Evolutionary conservation across 2,329 filamentous ascomycete species (phyloP), one percentile per base, ranked within the genome.

Genomic region (Ophiostoma tasmaniense): DNA sequence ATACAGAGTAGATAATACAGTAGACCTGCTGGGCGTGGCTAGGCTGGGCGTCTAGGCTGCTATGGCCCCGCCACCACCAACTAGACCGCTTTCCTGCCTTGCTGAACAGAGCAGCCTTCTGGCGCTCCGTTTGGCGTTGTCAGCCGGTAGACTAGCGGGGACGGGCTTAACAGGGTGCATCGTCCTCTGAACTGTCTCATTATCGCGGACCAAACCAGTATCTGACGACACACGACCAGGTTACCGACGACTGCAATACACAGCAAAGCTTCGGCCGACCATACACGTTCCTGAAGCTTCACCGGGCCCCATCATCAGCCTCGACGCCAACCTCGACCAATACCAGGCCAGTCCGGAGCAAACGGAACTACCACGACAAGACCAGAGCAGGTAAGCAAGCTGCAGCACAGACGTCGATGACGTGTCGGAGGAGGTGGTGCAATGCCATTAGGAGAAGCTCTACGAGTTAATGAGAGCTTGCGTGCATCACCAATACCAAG

Each of bases 31-130:
- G 25, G 25, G 25, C 8, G n/a, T 55, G 50, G n/a, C 22, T 55
- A 22, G 50, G n/a, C n/a, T 25, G 3, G 37, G 37, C 37, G n/a
- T 8, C n/a, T 25, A 14, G 37, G 37, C 37, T 39, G 11, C 37
- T 39, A 13, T 13, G 14, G 61, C 61, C 61, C 61, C 61, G 61
- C 61, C 61, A 39, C 61, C 61, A 14, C 7, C 22, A 55, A 8
- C 50, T 33, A 35, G 30, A 64, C 61, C 61, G 61, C 61, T 33
- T 22, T 64, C 61, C 61, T 64, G 59, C 59, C 59, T 64, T 64
- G 59, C 52, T 59, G 22, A 59, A n/a, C 22, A 14, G 30, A 59
- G 52, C 52, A 59, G 52, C 52, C 52, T 59, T 39, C 33, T 22
- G 30, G 20, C 13, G 28, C 17, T 39, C 10, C 13, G 61, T 37